A percentile compares a stretch with the other conserved stretches of the same genome.
Conservation (phyloP, 176 grass and related monocot genomes). For the Areca catechu region DNA sequence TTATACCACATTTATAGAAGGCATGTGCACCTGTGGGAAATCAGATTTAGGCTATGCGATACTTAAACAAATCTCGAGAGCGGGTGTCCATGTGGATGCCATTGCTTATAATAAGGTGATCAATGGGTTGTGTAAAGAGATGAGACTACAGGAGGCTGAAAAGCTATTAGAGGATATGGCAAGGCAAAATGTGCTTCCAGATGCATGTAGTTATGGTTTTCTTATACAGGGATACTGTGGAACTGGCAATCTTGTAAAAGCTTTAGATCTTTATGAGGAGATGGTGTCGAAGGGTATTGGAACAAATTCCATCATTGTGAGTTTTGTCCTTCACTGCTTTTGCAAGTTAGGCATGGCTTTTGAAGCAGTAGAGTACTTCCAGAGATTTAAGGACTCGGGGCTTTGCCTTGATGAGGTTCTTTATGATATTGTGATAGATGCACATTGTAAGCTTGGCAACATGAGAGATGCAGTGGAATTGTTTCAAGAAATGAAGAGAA, state of each 20-base stretch:
- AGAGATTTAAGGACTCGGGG: slow-evolving; percentile 48
- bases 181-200: slow-evolving; percentile 18
- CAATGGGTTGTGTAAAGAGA: slow-evolving; percentile 59
- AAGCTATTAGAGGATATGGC: slow-evolving; percentile 53
- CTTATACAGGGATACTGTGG: slow-evolving; percentile 54
- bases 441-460: slow-evolving; percentile 47
- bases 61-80: slow-evolving; percentile 31
- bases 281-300: slow-evolving; percentile 44
- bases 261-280: slow-evolving; percentile 42
- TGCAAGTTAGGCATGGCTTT: slow-evolving; percentile 37
- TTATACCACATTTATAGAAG: slow-evolving; percentile 47
- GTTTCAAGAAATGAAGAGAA: slow-evolving; percentile 56
- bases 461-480: slow-evolving; percentile 46
- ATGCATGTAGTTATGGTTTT: slow-evolving; percentile 49
- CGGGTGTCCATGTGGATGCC: slow-evolving; percentile 25
- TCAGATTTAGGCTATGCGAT: slow-evolving; percentile 31
- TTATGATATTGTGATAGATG: slow-evolving; percentile 58
- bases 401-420: slow-evolving; percentile 43
- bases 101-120: slow-evolving; percentile 69
- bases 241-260: slow-evolving; percentile 37
- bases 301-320: slow-evolving; percentile 35
- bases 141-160: slow-evolving; percentile 51
- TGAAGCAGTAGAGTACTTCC: slow-evolving; percentile 37
- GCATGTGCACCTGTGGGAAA: slow-evolving; percentile 37
- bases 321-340: slow-evolving; percentile 47